Evolutionary conservation across 805 yeast genomes (phyloP), one percentile per base, ranked within the genome.

Genomic region (Sungouiella blattae): DNA sequence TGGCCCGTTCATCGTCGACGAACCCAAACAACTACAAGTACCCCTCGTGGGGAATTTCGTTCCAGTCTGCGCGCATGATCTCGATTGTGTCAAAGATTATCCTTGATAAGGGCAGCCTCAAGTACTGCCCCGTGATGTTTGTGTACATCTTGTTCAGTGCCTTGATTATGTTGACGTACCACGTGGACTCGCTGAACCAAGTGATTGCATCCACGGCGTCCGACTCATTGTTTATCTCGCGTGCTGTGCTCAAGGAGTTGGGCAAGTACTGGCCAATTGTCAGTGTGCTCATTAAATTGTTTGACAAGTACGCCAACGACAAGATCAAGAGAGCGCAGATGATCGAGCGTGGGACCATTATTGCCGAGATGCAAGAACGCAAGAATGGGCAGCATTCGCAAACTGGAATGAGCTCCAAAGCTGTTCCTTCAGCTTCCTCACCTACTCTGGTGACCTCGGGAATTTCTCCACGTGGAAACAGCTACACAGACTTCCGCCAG

Each of bases 1-100:
- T 67, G 73, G 73, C 73, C 13, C 50, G 60, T 36, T 58, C 67
- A 16, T 57, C 60, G 8, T 58, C 69, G 2, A 58, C 68, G 1
- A 58, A 58, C 35, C 69, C 71, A 11, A 61, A 57, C 43, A 69
- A 65, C 50, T 69, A 60, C 60, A 67, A 53, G 46, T 79, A 78
- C 52, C 86, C 87, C 5, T 75, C 83, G n/a, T 78, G 86, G 82
- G 86, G 88, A 7, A 81, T 83, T 38, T 83, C 87, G 2, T 83
- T 83, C 66, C 87, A 82, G 56, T 85, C 89, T 1, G 87, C 93
- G 1, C 76, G 85, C 49, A 78, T 82, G 77, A 78, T 84, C 43
- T 73, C 84, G 4, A 67, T 75, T 28, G 78, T 85, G 36, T 69
- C 77, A 18, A 78, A 78, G 32, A 78, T 75, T 38, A 46, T 84